These are phyloP conservation scores for Trichothecium roseum DNA, from an alignment of 2,329 filamentous ascomycete species.

Conservation along the genomic window DNA sequence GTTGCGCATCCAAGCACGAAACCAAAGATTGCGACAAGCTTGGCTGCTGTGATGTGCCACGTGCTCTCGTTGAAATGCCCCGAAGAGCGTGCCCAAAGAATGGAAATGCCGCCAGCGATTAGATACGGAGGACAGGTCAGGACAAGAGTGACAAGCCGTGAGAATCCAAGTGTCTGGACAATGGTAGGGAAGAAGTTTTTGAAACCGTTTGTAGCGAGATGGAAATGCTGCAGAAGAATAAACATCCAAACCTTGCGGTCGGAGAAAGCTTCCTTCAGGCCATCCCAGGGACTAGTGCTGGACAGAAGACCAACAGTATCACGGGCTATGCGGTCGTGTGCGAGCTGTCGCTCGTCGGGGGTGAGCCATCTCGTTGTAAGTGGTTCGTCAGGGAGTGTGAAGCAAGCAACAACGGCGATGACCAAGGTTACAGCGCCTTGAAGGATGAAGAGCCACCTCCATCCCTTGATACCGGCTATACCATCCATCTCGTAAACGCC, in stretches of 20 bases:
- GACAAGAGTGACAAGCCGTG: conserved; percentile 28
- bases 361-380: conserved; percentile 29
- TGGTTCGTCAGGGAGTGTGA: conserved; percentile 19
- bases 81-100: conserved; percentile 14
- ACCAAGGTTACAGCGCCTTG: conserved; percentile 35
- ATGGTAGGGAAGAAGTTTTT: conserved; percentile 31
- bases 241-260: conserved; percentile 35
- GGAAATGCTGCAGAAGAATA: conserved; percentile 35
- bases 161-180: conserved; percentile 24
- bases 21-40: conserved; percentile 25
- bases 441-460: conserved; percentile 41
- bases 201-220: conserved; percentile 32
- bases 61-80: conserved; percentile 35
- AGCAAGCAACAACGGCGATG: conserved; percentile 9
- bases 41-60: conserved; percentile 32
- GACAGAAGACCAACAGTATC: conserved; percentile 27
- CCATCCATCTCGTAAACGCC: conserved; percentile 20
- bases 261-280: conserved; percentile 27
- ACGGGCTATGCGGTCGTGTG: conserved; percentile 24
- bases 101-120: conserved; percentile 26
- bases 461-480: conserved; percentile 14
- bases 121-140: conserved; percentile 32
- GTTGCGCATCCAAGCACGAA: conserved; percentile 20
- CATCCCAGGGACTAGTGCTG: conserved; percentile 19
- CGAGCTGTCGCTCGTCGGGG: conserved; percentile 28